Percentiles rank a stretch among this genome's conserved stretches.
Evolutionary conservation across 169 alveolate species (phyloP).

Genomic region (Ichthyophthirius multifiliis): DNA sequence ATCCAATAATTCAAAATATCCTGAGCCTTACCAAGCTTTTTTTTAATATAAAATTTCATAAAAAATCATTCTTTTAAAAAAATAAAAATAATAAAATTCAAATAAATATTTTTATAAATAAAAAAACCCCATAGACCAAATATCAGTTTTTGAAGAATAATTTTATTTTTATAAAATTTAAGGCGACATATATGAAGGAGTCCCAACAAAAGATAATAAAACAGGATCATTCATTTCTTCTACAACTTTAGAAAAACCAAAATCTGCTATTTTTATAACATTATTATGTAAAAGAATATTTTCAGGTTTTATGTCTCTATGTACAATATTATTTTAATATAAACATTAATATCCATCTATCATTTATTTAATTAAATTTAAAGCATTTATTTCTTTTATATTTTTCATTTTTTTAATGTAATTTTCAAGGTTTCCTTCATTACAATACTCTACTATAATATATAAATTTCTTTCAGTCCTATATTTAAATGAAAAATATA

Average conservation of each 20-base stretch:
- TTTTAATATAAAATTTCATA: neutral
- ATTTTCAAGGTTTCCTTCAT: neutral
- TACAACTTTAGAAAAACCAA: conserved; percentile 37
- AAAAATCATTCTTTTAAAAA: neutral
- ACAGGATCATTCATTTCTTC: conserved; percentile 21
- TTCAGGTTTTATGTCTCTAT: conserved; percentile 45
- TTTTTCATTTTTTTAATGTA: neutral
- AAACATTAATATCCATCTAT: conserved; percentile 8
- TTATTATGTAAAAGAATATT: conserved; percentile 29
- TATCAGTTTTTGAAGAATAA: conserved; percentile 29
- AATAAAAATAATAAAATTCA: neutral
- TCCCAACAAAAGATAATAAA: conserved; percentile 18
- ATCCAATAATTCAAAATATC: neutral
- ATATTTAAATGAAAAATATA: too few relatives aligned
- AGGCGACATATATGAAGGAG: conserved; percentile 38
- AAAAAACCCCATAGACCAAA: conserved; percentile 35
- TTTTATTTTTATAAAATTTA: conserved; percentile 20
- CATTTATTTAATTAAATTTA: neutral
- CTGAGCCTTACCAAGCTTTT: neutral
- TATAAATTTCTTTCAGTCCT: neutral
- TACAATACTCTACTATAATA: conserved; percentile 4
- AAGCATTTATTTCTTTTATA: neutral
- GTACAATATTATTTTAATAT: conserved; percentile 22
- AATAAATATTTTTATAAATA: too few relatives aligned
- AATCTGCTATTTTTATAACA: conserved; percentile 26